These are phyloP conservation scores for Casuarina cunninghamiana DNA, from an alignment of 306 rosid species.

Conservation along the genomic window DNA sequence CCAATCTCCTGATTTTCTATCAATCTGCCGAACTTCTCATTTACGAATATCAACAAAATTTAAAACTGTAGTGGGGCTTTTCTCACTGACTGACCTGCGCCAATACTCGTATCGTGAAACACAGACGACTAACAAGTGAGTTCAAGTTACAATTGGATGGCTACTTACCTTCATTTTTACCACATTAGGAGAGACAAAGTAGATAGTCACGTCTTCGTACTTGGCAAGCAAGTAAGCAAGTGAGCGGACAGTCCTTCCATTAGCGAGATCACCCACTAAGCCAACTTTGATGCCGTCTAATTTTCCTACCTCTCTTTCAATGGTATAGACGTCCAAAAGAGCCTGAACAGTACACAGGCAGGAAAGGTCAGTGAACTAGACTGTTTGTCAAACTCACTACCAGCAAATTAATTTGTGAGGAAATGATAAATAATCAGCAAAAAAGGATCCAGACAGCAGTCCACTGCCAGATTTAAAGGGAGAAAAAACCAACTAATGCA, in stretches of 20 bases:
- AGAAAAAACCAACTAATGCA: not conserved
- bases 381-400: not conserved
- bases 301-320: conserved; percentile 77
- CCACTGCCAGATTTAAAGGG: not conserved
- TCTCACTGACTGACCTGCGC: not conserved
- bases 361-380: not conserved
- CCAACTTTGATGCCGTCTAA: conserved; percentile 77
- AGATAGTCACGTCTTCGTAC: conserved; percentile 69
- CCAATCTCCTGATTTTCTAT: not conserved
- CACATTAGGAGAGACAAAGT: conserved; percentile 75
- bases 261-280: conserved; percentile 88
- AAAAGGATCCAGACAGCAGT: not conserved
- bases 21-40: not conserved
- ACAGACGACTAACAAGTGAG: not conserved
- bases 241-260: conserved; percentile 88
- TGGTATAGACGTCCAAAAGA: conserved; percentile 78
- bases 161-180: conserved; percentile 80
- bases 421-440: not conserved
- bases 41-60: conserved; percentile 3
- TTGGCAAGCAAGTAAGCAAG: conserved; percentile 83
- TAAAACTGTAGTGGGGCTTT: not conserved
- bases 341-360: conserved; percentile 48
- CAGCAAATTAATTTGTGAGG: not conserved
- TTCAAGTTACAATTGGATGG: not conserved
- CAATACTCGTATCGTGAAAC: not conserved